A percentile compares a stretch with the other conserved stretches of the same genome.
These are phyloP conservation scores for Papiliotrema terrestris DNA, from an alignment of 1,284 basidiomycete species.

Conservation along the genomic window DNA sequence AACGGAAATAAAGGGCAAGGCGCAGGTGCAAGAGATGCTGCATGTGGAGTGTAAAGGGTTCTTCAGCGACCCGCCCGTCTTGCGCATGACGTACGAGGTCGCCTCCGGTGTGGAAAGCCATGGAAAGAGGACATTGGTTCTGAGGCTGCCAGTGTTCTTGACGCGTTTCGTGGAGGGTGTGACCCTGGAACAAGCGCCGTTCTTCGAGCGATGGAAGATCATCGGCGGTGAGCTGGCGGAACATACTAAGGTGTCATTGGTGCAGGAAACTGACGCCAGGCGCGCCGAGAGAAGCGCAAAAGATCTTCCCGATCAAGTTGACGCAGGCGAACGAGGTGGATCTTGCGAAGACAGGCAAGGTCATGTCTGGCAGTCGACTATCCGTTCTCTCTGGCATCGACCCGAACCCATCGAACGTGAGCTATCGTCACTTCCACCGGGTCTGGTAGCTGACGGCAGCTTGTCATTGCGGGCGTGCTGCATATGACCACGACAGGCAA, in stretches of 20 bases:
- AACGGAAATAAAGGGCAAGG: slow-evolving; percentile 70
- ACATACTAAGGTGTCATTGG: too few species aligned
- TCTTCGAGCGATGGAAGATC: slow-evolving; percentile 97
- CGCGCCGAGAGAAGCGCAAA: slow-evolving; percentile 84
- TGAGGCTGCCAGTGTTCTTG: slow-evolving; percentile 80
- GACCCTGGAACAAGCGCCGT: slow-evolving; percentile 73
- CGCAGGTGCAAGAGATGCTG: slow-evolving; percentile 87
- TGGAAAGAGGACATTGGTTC: slow-evolving; percentile 70
- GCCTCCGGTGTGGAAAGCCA: slow-evolving; percentile 54
- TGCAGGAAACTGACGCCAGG: slow-evolving; percentile 20
- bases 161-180: slow-evolving; percentile 94
- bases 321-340: slow-evolving; percentile 69
- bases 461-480: slow-evolving; percentile 88
- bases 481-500: slow-evolving; percentile 84
- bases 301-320: slow-evolving; percentile 75
- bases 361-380: slow-evolving; percentile 72
- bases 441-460: slow-evolving; percentile 50
- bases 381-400: slow-evolving; percentile 76
- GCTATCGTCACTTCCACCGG: slow-evolving; percentile 1
- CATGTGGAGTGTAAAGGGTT: slow-evolving; percentile 90
- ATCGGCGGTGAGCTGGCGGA: slow-evolving; percentile 66
- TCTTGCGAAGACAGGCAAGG: slow-evolving; percentile 64
- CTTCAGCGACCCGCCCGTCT: slow-evolving; percentile 69
- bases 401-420: slow-evolving; percentile 63
- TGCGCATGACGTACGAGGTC: slow-evolving; percentile 85